These are phyloP conservation scores for Pythium insidiosum DNA, from an alignment of 352 stramenopile species.

Conservation along the genomic window DNA sequence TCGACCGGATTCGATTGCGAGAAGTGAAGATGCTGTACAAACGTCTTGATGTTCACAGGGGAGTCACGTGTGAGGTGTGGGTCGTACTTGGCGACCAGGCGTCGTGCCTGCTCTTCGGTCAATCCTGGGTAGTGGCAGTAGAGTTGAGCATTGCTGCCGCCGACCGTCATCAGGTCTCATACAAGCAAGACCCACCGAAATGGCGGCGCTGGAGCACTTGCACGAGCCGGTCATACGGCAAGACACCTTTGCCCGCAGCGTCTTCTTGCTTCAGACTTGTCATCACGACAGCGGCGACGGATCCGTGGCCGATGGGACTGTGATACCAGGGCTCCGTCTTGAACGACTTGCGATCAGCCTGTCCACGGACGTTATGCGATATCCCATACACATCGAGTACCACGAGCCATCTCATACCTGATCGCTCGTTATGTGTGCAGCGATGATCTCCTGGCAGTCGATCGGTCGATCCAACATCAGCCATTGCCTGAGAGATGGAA, in stretches of 20 bases:
- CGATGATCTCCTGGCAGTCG: too few species aligned
- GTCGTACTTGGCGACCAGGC: constrained; percentile 28
- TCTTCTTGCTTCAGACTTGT: constrained; percentile 33
- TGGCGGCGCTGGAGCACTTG: constrained; percentile 21
- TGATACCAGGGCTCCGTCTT: constrained; percentile 52
- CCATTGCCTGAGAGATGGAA: too few species aligned
- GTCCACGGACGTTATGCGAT: neutral
- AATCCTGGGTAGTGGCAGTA: constrained; percentile 20
- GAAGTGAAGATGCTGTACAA: constrained; percentile 30
- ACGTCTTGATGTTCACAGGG: constrained; percentile 30
- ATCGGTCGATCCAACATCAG: too few species aligned
- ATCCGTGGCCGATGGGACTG: constrained; percentile 37
- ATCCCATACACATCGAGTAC: too few species aligned
- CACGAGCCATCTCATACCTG: too few species aligned
- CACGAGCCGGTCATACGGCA: constrained; percentile 23
- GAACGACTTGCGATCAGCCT: constrained; percentile 36
- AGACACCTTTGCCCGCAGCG: constrained; percentile 20
- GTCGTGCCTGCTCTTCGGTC: constrained; percentile 18
- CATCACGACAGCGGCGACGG: constrained; percentile 35
- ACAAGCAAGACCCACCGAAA: constrained; percentile 17
- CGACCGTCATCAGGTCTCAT: too few species aligned
- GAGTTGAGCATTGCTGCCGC: too few species aligned
- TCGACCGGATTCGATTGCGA: constrained; percentile 10
- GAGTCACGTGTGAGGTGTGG: constrained; percentile 11
- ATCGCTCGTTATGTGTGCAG: too few species aligned